phyloP scores from a whole-genome alignment of 768 basidiomycete species.

The Saitozyma podzolica region DNA sequence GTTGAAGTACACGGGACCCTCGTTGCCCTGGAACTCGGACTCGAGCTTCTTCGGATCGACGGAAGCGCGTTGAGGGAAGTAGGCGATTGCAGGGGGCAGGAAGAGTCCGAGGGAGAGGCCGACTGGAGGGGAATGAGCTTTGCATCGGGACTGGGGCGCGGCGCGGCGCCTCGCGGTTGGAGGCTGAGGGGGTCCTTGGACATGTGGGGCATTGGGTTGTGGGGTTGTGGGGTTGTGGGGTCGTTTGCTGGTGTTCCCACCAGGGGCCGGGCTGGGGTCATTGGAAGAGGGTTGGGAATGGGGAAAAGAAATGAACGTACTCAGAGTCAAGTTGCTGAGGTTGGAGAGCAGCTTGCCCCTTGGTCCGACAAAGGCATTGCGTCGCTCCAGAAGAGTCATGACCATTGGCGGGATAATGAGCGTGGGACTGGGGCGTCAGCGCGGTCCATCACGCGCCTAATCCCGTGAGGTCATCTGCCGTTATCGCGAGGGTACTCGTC shows the following conservation, averaged over 20 bases:
- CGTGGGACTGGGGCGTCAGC: constrained; percentile 46
- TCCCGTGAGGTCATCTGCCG: no score
- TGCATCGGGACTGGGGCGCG: background rate
- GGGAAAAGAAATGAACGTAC: constrained; percentile 22
- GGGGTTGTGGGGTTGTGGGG: background rate
- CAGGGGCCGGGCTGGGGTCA: no score
- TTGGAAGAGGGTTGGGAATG: background rate
- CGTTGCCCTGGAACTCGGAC: constrained; percentile 28
- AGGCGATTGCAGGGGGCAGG: constrained; percentile 55
- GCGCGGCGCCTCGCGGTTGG: no score
- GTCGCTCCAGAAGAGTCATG: constrained; percentile 51
- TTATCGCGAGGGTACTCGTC: no score
- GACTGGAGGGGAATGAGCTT: constrained; percentile 25
- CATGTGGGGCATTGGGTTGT: background rate
- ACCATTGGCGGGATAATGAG: constrained; percentile 55
- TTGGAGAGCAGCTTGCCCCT: constrained; percentile 40
- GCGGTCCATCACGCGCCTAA: no score
- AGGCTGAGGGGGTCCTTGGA: background rate
- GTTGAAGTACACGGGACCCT: constrained; percentile 54
- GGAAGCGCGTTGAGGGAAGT: constrained; percentile 53
- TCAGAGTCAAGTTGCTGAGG: constrained; percentile 49
- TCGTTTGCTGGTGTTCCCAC: no score
- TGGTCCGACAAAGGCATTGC: constrained; percentile 51
- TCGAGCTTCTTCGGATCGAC: constrained; percentile 53
- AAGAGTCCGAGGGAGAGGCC: constrained; percentile 54